Percentiles rank a stretch among this genome's conserved stretches.
Conservation (phyloP, 305 asterid species). For the Caryopteris hybrid region DNA sequence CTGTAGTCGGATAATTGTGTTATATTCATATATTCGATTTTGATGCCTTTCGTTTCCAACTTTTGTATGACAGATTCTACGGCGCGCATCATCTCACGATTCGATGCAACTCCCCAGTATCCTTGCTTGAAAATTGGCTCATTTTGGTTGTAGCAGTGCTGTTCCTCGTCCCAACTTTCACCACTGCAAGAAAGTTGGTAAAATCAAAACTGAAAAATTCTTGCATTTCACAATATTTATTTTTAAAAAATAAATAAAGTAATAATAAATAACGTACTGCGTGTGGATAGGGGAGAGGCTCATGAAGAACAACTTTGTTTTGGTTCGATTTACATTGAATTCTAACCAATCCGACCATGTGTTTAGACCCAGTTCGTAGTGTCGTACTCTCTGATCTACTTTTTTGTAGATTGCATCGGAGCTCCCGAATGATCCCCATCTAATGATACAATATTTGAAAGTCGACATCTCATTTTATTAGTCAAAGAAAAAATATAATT, state of each 20-base stretch:
- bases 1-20: slow-evolving; percentile 47
- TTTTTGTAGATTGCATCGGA: slow-evolving; percentile 28
- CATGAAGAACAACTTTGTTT: slow-evolving; percentile 52
- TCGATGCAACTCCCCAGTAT: slow-evolving; percentile 17
- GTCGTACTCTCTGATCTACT: slow-evolving; percentile 17
- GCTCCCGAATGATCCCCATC: slow-evolving; percentile 55
- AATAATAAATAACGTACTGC: neutral
- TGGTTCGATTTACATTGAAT: slow-evolving; percentile 31
- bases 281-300: slow-evolving; percentile 44
- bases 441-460: neutral
- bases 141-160: slow-evolving; percentile 28
- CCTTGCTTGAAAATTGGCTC: slow-evolving; percentile 24
- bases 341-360: slow-evolving; percentile 70
- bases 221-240: neutral
- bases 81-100: slow-evolving; percentile 20
- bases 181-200: neutral
- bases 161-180: slow-evolving; percentile 21
- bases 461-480: too few relatives aligned
- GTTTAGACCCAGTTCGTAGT: slow-evolving; percentile 36
- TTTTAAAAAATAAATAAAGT: too few relatives aligned
- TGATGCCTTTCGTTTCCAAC: slow-evolving; percentile 30
- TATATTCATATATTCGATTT: slow-evolving; percentile 42
- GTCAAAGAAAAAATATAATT: too few relatives aligned
- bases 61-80: slow-evolving; percentile 22
- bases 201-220: too few relatives aligned